Evolutionary conservation across 23 red algal species (phyloP).

Genomic region (Gracilaria domingensis): DNA sequence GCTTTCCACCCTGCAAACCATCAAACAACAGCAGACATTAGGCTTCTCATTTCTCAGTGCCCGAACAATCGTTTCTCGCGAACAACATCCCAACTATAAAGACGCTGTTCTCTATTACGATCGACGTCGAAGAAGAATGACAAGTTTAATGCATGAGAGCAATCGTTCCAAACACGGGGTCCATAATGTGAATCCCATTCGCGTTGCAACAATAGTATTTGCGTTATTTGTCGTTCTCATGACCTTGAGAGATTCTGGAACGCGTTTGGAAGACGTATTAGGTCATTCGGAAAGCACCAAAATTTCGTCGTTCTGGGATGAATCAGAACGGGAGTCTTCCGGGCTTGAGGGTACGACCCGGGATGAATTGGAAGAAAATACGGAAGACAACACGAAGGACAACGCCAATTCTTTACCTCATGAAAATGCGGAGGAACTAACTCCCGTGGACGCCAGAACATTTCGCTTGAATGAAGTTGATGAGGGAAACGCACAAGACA

Average conservation of each 20-base stretch:
- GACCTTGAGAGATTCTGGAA: conserved; percentile 18
- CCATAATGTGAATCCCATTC: background rate
- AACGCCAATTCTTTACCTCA: background rate
- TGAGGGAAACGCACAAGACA: background rate
- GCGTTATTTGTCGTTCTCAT: conserved; percentile 20
- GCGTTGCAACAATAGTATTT: background rate
- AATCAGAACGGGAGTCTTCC: background rate
- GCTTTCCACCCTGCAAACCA: background rate
- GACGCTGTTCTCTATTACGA: background rate
- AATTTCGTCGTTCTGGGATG: background rate
- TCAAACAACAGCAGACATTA: background rate
- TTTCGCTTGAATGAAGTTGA: background rate
- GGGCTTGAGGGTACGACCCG: background rate
- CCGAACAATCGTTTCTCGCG: background rate
- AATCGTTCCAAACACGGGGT: background rate
- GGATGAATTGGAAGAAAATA: background rate
- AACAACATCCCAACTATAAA: background rate
- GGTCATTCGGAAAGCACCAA: background rate
- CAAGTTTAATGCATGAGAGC: background rate
- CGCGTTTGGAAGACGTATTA: background rate
- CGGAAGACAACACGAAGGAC: background rate
- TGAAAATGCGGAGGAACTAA: background rate
- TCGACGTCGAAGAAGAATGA: background rate
- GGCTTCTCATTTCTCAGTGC: background rate
- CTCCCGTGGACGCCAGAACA: background rate